Percentiles rank a stretch among this genome's conserved stretches.
These are phyloP conservation scores for Aureobasidium sp. DNA, from an alignment of 2,329 filamentous ascomycete species.

Conservation along the genomic window DNA sequence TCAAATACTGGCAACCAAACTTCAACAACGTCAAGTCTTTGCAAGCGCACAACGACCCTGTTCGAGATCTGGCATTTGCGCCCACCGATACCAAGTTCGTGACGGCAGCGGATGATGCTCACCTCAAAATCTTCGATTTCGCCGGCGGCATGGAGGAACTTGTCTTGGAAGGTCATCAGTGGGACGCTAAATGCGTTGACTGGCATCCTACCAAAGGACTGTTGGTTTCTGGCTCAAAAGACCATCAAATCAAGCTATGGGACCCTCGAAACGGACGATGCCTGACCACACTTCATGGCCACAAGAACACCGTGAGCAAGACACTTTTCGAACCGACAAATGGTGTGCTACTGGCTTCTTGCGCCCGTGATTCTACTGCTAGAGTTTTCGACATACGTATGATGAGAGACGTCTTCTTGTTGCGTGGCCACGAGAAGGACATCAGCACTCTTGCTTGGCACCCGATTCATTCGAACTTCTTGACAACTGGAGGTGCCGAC, in stretches of 20 bases:
- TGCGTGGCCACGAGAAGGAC: constrained; percentile 93
- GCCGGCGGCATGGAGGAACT: constrained; percentile 76
- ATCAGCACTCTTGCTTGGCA: constrained; percentile 91
- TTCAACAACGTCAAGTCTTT: constrained; percentile 98
- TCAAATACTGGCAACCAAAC: constrained; percentile 99
- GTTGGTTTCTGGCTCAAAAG: constrained; percentile 92
- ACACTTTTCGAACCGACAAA: constrained; percentile 82
- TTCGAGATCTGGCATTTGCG: constrained; percentile 85
- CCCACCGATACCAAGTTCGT: constrained; percentile 94
- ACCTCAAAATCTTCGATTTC: constrained; percentile 94
- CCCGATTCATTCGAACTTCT: constrained; percentile 77
- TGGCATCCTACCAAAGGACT: constrained; percentile 96
- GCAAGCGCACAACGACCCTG: constrained; percentile 79
- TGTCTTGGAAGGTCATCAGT: constrained; percentile 84
- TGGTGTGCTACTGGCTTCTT: constrained; percentile 80
- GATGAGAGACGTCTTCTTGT: constrained; percentile 93
- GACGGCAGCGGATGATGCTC: constrained; percentile 88
- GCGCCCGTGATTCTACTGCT: constrained; percentile 85
- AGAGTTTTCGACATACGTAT: constrained; percentile 91
- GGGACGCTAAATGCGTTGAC: constrained; percentile 94
- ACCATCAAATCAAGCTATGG: constrained; percentile 96
- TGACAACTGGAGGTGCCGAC: constrained; percentile 85
- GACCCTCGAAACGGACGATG: constrained; percentile 87
- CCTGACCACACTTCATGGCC: constrained; percentile 86
- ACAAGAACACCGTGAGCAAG: constrained; percentile 95